phyloP scores from a whole-genome alignment of 73 alveolate species.

The Symbiodinium pilosum region DNA sequence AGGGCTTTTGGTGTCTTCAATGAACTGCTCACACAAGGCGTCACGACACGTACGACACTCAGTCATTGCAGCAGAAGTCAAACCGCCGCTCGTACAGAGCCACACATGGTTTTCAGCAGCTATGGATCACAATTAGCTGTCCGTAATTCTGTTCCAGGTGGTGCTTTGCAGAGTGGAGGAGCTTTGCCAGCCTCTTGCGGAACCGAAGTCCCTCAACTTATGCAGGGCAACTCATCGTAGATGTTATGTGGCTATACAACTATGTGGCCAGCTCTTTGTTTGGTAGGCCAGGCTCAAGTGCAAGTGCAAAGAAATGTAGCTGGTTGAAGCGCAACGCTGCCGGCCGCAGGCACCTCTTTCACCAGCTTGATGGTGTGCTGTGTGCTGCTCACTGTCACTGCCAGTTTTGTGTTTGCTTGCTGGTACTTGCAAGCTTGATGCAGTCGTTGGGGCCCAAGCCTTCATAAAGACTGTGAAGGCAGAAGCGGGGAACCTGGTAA shows the following conservation, averaged over 20 bases:
- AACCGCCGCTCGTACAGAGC: too few relatives aligned
- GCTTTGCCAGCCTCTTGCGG: not conserved
- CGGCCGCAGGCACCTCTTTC: not conserved
- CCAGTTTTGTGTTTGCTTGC: not conserved
- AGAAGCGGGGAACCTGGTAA: not conserved
- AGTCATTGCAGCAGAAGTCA: too few relatives aligned
- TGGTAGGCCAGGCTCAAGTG: constrained; percentile 2
- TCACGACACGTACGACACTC: too few relatives aligned
- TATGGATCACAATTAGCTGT: not conserved
- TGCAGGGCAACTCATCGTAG: too few relatives aligned
- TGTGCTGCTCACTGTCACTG: not conserved
- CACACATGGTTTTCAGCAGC: too few relatives aligned
- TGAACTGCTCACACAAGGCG: not conserved
- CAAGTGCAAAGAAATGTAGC: constrained; percentile 5
- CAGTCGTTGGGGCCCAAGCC: constrained; percentile 15
- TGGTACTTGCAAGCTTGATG: not conserved
- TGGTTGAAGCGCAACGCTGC: not conserved
- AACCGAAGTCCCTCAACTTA: too few relatives aligned
- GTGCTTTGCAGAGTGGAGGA: constrained; percentile 71
- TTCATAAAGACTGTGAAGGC: not conserved
- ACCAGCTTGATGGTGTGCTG: too few relatives aligned
- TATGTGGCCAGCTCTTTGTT: not conserved
- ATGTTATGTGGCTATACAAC: not conserved
- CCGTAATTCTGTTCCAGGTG: not conserved
- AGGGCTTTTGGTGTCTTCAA: not conserved